Percentiles rank a stretch among this genome's conserved stretches.
phyloP scores from a whole-genome alignment of 441 rosid genomes.

The Brassica hybrid region DNA sequence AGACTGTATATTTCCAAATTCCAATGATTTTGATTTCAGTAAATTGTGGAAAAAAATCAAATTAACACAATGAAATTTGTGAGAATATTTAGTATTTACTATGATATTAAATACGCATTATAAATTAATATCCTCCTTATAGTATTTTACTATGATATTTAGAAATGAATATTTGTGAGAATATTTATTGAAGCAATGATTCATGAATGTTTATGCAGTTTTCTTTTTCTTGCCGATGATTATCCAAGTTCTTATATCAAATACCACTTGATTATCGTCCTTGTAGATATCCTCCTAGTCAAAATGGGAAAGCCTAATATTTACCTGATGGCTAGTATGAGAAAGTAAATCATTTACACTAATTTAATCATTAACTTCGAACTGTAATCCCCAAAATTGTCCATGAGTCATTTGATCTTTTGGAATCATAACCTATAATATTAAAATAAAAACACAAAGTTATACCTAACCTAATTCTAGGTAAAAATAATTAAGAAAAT shows the following conservation, averaged over 20 bases:
- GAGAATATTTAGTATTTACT: not conserved
- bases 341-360: not conserved
- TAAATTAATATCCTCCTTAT: too few species aligned
- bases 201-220: not conserved
- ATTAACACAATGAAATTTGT: not conserved
- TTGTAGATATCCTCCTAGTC: not conserved
- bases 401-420: not conserved
- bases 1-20: not conserved
- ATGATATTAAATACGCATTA: not conserved
- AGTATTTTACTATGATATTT: too few species aligned
- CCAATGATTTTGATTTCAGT: not conserved
- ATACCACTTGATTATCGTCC: not conserved
- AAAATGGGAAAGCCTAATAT: not conserved
- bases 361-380: not conserved
- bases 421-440: not conserved
- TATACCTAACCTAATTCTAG: too few species aligned
- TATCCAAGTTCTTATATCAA: constrained; percentile 1
- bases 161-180: not conserved
- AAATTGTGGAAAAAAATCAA: not conserved
- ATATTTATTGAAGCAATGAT: not conserved
- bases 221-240: not conserved
- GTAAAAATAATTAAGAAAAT: too few species aligned
- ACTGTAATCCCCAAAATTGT: not conserved
- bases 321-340: not conserved
- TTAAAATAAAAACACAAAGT: too few species aligned